Evolutionary conservation across 805 yeast species (phyloP).

Genomic region (Yamadazyma laniorum): DNA sequence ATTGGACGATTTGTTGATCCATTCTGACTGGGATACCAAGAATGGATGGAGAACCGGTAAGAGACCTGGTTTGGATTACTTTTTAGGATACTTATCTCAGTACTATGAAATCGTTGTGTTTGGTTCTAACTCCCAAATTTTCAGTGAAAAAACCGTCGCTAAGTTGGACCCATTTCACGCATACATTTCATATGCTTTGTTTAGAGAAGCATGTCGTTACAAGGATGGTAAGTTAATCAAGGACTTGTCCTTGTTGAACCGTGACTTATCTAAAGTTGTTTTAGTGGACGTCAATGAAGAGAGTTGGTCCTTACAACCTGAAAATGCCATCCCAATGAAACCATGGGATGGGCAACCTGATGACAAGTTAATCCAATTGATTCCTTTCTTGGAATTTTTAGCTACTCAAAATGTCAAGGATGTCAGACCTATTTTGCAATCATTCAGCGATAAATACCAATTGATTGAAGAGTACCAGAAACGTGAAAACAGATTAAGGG

Average conservation of each 20-base stretch:
- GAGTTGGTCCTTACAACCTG: constrained; percentile 80
- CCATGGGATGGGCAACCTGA: constrained; percentile 87
- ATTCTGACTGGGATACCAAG: constrained; percentile 87
- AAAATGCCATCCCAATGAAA: constrained; percentile 81
- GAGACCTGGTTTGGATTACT: constrained; percentile 98
- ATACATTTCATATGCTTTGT: constrained; percentile 79
- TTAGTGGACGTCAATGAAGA: constrained; percentile 76
- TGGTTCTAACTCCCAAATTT: constrained; percentile 79
- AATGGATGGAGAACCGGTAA: constrained; percentile 98
- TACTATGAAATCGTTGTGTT: constrained; percentile 95
- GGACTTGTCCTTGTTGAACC: constrained; percentile 85
- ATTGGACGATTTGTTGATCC: constrained; percentile 86
- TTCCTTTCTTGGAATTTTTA: constrained; percentile 91
- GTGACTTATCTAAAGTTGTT: constrained; percentile 81
- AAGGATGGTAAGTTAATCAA: constrained; percentile 87
- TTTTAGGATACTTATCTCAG: constrained; percentile 89
- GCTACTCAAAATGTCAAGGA: constrained; percentile 86
- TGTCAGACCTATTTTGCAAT: constrained; percentile 80
- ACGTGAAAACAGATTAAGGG: constrained; percentile 75
- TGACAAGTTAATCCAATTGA: constrained; percentile 73
- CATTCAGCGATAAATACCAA: constrained; percentile 64
- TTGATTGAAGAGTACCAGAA: constrained; percentile 77
- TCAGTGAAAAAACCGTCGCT: constrained; percentile 77
- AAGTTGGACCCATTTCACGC: constrained; percentile 94
- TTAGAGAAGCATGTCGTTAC: constrained; percentile 86